These are phyloP conservation scores for Pythium phragmitis DNA, from an alignment of 352 stramenopile genomes.

Conservation along the genomic window DNA sequence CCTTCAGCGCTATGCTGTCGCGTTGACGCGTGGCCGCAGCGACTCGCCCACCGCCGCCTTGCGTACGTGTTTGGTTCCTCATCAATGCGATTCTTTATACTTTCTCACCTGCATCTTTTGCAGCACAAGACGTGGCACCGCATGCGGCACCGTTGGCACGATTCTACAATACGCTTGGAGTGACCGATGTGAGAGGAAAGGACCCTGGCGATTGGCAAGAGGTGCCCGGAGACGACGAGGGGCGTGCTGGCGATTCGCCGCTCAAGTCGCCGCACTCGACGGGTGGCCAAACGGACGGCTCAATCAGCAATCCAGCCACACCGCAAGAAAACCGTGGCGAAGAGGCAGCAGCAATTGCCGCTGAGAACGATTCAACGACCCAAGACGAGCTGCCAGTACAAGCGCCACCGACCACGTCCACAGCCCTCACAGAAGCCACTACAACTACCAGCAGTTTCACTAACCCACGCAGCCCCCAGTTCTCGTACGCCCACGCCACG, in stretches of 20 bases:
- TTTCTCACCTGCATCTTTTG: background rate
- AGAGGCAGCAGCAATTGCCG: background rate
- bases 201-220: background rate
- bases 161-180: slow-evolving; percentile 17
- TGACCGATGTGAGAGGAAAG: background rate
- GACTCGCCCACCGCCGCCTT: background rate
- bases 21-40: background rate
- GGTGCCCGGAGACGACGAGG: background rate
- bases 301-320: slow-evolving; percentile 15
- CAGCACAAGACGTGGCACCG: slow-evolving; percentile 5
- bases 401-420: background rate
- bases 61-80: slow-evolving; percentile 7
- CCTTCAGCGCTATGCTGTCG: background rate
- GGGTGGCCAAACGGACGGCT: slow-evolving; percentile 23
- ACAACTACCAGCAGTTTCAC: background rate
- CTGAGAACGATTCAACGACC: background rate
- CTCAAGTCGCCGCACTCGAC: slow-evolving; percentile 5
- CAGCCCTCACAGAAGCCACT: background rate
- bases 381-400: background rate
- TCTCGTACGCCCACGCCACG: slow-evolving; percentile 1
- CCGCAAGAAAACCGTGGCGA: slow-evolving; percentile 10
- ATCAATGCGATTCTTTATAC: background rate
- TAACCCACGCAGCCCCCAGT: background rate
- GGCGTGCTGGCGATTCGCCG: background rate
- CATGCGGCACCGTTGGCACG: background rate